Percentiles rank a stretch among this genome's conserved stretches.
Evolutionary conservation across 2,329 filamentous ascomycete species (phyloP).

Genomic region (Bisporella sp.): DNA sequence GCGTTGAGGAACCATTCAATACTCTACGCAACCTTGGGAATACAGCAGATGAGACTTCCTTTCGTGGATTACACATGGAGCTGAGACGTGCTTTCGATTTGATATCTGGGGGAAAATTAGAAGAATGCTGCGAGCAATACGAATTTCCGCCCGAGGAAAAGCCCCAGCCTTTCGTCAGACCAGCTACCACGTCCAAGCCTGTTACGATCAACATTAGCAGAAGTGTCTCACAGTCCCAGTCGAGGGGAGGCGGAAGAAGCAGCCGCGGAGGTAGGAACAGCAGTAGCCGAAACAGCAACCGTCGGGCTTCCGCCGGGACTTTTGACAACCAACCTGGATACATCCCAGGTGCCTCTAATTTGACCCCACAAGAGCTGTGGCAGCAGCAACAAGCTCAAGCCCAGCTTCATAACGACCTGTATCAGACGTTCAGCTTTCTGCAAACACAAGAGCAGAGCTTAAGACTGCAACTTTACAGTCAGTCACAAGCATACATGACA

Average conservation of each 20-base stretch:
- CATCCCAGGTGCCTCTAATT: conserved; percentile 13
- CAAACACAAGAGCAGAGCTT: conserved; percentile 40
- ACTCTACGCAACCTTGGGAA: conserved; percentile 84
- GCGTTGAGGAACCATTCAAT: conserved; percentile 97
- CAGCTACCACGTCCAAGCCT: conserved; percentile 46
- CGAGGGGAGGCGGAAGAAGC: conserved; percentile 18
- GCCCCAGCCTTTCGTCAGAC: conserved; percentile 46
- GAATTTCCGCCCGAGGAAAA: conserved; percentile 73
- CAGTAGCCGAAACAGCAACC: conserved; percentile 22
- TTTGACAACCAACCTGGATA: conserved; percentile 21
- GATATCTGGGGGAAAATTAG: conserved; percentile 70
- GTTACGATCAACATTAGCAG: conserved; percentile 28
- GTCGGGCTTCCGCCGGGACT: conserved; percentile 25
- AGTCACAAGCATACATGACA: conserved; percentile 34
- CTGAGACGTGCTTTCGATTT: conserved; percentile 81
- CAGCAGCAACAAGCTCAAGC: conserved; percentile 26
- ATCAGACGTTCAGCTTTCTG: conserved; percentile 28
- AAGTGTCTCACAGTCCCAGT: conserved; percentile 51
- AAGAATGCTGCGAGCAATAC: conserved; percentile 80
- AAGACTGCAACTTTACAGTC: conserved; percentile 40
- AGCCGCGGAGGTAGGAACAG: conserved; percentile 21
- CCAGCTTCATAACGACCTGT: conserved; percentile 30
- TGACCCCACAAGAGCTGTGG: conserved; percentile 26
- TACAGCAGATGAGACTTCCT: conserved; percentile 91
- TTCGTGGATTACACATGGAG: conserved; percentile 84